Base-by-base conservation (phyloP, 495 filamentous ascomycete genomes). In the Aspergillus saccharolyticus region DNA sequence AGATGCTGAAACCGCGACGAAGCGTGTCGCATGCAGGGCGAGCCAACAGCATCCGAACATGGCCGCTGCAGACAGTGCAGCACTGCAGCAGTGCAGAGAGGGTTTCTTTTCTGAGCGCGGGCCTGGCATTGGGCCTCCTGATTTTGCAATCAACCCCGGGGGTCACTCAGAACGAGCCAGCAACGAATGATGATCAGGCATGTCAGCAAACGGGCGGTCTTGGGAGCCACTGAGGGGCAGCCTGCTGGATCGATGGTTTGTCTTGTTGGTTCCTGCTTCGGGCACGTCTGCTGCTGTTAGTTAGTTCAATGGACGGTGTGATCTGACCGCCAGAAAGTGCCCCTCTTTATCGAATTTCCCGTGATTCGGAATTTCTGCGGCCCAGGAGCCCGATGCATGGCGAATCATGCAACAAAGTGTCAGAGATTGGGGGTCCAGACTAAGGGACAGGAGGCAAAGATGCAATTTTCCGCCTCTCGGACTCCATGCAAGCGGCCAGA, bases 201-300 rank as follows among this genome's bases (percentile, higher is more conserved):
- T 56, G 42, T 24, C 53, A 56, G 47, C 42, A 42, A 57, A 33
- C 55, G 51, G 19, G 51, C 57, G 45, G 45, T 45, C n/a, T 55
- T 7, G 52, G 49, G 55, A 54, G 42, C 62, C 58, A 64, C 58
- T 61, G 51, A 57, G 53, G 51, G 55, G 55, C 54, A 54, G 28
- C 8, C 51, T 63, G 52, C 54, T 24, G 55, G 57, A 55, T 52
- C 48, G 54, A 64, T 58, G 55, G 58, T 44, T 39, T 55, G 57
- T 58, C 56, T 57, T 25, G 59, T 28, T 28, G 25, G 25, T 63
- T 63, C 59, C 61, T 63, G 60, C 52, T 61, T 67, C 64, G 65
- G 65, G 65, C 62, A 67, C 60, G 52, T 64, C 55, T 67, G 65
- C 65, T 63, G 64, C 59, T 64, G 60, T 48, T 64, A 64, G 61